These are phyloP conservation scores for Trifolium fragiferum DNA, from an alignment of 306 rosid genomes.

Conservation along the genomic window DNA sequence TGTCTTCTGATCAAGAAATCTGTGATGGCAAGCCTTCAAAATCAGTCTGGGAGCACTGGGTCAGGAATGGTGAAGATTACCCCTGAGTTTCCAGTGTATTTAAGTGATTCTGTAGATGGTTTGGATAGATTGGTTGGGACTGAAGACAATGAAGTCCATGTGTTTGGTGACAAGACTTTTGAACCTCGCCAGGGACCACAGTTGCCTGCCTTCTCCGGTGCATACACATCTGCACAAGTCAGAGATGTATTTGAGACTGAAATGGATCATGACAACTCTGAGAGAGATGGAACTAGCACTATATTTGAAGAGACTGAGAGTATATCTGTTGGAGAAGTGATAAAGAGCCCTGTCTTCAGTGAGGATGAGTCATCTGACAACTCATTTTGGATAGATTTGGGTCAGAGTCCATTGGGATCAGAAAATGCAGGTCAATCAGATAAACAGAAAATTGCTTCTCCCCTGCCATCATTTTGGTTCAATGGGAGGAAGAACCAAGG, in stretches of 20 bases:
- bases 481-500: constrained; percentile 64
- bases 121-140: constrained; percentile 72
- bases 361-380: constrained; percentile 96
- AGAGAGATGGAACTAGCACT: constrained; percentile 93
- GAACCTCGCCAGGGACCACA: constrained; percentile 73
- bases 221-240: constrained; percentile 89
- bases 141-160: constrained; percentile 63
- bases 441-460: constrained; percentile 78
- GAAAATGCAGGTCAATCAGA: constrained; percentile 59
- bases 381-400: constrained; percentile 94
- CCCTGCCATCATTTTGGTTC: constrained; percentile 84
- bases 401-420: constrained; percentile 93
- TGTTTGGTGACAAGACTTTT: constrained; percentile 55
- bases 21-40: constrained; percentile 85
- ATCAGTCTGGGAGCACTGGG: constrained; percentile 85
- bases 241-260: constrained; percentile 93
- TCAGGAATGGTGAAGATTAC: constrained; percentile 96
- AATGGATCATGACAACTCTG: constrained; percentile 92
- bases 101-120: constrained; percentile 88
- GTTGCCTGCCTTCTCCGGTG: constrained; percentile 96
- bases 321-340: constrained; percentile 88
- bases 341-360: constrained; percentile 97
- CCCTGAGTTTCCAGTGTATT: constrained; percentile 86
- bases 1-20: constrained; percentile 95
- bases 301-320: constrained; percentile 92